Percentiles rank a stretch among this genome's conserved stretches.
phyloP scores from a whole-genome alignment of 2,329 filamentous ascomycete genomes.

The Fusarium falciforme region DNA sequence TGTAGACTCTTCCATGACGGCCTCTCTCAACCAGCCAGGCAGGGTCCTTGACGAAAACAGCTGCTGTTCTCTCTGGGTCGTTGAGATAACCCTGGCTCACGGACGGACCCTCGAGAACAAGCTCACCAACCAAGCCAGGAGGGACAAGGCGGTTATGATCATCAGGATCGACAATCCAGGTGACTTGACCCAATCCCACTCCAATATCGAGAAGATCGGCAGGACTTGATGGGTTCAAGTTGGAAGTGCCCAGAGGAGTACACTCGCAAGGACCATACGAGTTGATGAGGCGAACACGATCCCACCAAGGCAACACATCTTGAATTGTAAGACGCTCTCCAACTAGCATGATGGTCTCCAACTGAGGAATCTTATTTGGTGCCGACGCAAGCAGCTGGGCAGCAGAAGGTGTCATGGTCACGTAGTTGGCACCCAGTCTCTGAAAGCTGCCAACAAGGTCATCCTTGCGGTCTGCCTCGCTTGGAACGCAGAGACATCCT shows the following conservation, averaged over 20 bases:
- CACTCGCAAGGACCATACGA: slow-evolving; percentile 36
- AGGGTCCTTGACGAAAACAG: neutral
- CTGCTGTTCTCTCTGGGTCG: neutral
- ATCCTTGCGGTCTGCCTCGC: slow-evolving; percentile 24
- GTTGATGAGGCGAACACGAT: slow-evolving; percentile 15
- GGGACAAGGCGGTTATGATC: slow-evolving; percentile 34
- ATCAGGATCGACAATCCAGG: slow-evolving; percentile 48
- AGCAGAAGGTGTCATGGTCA: slow-evolving; percentile 24
- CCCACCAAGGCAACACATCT: slow-evolving; percentile 13
- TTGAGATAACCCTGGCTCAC: neutral
- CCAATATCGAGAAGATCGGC: slow-evolving; percentile 10
- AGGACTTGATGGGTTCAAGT: neutral
- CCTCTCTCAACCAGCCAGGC: neutral
- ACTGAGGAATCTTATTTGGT: slow-evolving; percentile 8
- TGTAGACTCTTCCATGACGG: neutral
- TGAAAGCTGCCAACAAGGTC: slow-evolving; percentile 12
- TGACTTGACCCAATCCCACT: neutral
- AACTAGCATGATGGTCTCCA: slow-evolving; percentile 16
- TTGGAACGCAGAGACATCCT: slow-evolving; percentile 35
- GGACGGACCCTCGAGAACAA: neutral
- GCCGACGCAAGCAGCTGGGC: slow-evolving; percentile 2
- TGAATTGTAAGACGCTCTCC: slow-evolving; percentile 26
- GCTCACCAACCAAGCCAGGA: neutral
- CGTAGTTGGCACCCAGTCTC: neutral
- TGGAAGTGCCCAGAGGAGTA: slow-evolving; percentile 10